Evolutionary conservation across 1,139 yeast species (phyloP), one percentile per base, ranked within the genome.

Genomic region (Sugiyamaella novakii): DNA sequence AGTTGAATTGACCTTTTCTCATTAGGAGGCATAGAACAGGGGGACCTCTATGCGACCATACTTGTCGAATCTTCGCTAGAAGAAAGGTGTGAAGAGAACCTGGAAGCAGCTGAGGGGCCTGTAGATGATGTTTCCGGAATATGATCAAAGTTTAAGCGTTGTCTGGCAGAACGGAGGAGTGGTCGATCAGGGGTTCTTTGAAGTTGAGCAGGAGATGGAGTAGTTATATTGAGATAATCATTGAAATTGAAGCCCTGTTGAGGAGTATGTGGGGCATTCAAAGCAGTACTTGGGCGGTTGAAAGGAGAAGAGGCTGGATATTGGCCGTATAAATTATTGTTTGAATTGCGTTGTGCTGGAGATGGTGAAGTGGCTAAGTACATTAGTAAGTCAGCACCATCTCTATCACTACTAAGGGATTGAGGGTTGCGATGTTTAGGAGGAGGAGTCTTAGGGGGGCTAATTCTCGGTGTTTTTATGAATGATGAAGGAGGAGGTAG

Each of bases 281-380:
- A 46, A 25, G 56, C 47, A 36, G 50, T 33, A 35, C 47, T 43
- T 14, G 46, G 41, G 17, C 45, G 48, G 27, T 46, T 42, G 42
- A 37, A 47, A 19, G 54, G 56, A 4, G 55, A 51, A n/a, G 56
- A 52, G 19, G 57, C 46, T 12, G 53, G 53, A 31, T 50, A 39
- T 31, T 47, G 47, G 15, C 21, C 49, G 22, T 44, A 37, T 47
- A 46, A 19, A 37, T 8, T 8, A 22, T 42, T 37, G n/a, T 43
- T 47, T n/a, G 56, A 43, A 35, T 40, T 39, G 50, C 46, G 55
- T 19, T 44, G 48, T 1, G 84, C 83, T 0, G 91, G 88, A 0
- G 92, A 84, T 0, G 96, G 96, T 2, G 95, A 85, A 3, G 94
- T 85, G 2, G 95, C 95, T 59, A 87, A 73, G 64, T 80, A 87